Evolutionary conservation across 345 rosid species (phyloP), one percentile per base, ranked within the genome.

Genomic region (Fremontodendron californicum): DNA sequence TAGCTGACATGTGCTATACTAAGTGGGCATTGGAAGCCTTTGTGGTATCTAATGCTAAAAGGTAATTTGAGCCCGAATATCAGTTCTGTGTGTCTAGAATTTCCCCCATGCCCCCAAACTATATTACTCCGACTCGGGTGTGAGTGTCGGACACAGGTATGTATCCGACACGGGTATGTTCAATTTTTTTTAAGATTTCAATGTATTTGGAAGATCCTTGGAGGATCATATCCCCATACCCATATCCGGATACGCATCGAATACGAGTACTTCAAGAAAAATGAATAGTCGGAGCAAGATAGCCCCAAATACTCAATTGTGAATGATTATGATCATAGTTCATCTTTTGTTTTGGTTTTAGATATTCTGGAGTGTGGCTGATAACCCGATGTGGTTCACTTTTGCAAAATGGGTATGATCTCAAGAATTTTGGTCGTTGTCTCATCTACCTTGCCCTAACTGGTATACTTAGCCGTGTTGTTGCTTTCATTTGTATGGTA

Each of bases 21-120:
- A 94, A 92, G 80, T 94, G 99, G 98, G 98, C 98, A 55, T 72
- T 94, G 75, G 96, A 96, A 90, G 98, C 99, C 76, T 96, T 96
- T 74, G 98, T 96, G 46, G 87, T 93, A 64, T 81, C 98, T 42
- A 96, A 96, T 76, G 99, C 99, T 73, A 90, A 93, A 89, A 96
- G 94, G 99, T 61, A 33, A 33, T 91, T 49, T 39, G 61, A 23
- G 67, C 74, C 74, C 55, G 6, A 78, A 29, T 35, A 33, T 57
- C 77, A 31, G 60, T 57, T 46, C 42, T 27, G 61, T 3, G 2
- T 60, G 2, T 58, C 35, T 23, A 55, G 31, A 58, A n/a, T n/a
- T n/a, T n/a, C n/a, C n/a, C n/a, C n/a, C n/a, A n/a, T n/a, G n/a
- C n/a, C n/a, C n/a, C n/a, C n/a, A n/a, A 12, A 3, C 37, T 33